Percentiles rank a stretch among this genome's conserved stretches.
phyloP scores from a whole-genome alignment of 2,329 filamentous ascomycete genomes.

The Tolypocladium inflatum region DNA sequence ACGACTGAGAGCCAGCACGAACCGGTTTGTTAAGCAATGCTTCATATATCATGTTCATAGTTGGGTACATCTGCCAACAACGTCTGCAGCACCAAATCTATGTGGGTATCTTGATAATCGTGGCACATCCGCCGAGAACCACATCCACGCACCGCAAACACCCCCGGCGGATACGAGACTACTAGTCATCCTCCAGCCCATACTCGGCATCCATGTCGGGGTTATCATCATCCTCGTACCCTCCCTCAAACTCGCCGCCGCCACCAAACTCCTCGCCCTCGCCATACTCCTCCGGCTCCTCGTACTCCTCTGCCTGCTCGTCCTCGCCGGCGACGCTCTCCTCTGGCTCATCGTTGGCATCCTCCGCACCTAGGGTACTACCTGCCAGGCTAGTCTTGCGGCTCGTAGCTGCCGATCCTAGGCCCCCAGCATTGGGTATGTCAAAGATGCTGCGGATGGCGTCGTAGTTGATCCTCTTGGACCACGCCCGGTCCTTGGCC shows the following conservation, averaged over 20 bases:
- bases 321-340: constrained; percentile 26
- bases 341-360: constrained; percentile 22
- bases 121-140: background rate
- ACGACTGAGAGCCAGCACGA: background rate
- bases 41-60: background rate
- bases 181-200: constrained; percentile 17
- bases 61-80: background rate
- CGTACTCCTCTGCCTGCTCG: constrained; percentile 19
- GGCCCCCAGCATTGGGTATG: constrained; percentile 29
- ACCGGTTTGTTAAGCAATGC: background rate
- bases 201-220: constrained; percentile 27
- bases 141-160: background rate
- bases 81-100: background rate
- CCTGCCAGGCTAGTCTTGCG: constrained; percentile 29
- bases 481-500: constrained; percentile 58
- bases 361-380: constrained; percentile 24
- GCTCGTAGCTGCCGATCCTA: constrained; percentile 42
- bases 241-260: constrained; percentile 13
- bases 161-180: background rate
- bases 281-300: constrained; percentile 22
- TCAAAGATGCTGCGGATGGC: constrained; percentile 50
- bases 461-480: constrained; percentile 67
- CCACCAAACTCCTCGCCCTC: constrained; percentile 23
- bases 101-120: background rate
- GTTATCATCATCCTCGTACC: constrained; percentile 27